Evolutionary conservation across 2,329 filamentous ascomycete species (phyloP).

Genomic region (Exserohilum turcica): DNA sequence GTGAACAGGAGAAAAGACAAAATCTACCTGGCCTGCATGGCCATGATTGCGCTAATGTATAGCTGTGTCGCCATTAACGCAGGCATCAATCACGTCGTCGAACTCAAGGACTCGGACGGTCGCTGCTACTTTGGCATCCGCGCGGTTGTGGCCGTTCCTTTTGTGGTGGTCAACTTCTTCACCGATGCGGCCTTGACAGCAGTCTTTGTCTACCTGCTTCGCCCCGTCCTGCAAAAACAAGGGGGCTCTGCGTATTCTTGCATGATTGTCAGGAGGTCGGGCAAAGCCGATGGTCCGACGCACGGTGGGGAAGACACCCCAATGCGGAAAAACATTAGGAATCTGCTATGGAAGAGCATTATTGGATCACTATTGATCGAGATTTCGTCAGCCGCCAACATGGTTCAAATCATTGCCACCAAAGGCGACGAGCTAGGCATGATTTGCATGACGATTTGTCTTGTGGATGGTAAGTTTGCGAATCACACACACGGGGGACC

Average conservation of each 20-base stretch:
- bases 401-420: constrained; percentile 40
- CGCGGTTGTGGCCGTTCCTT: constrained; percentile 39
- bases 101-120: constrained; percentile 31
- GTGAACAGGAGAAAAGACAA: constrained; percentile 38
- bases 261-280: not conserved
- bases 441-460: constrained; percentile 48
- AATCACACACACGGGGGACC: not conserved
- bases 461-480: constrained; percentile 41
- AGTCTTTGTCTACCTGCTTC: constrained; percentile 45
- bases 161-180: constrained; percentile 43
- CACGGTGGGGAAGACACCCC: constrained; percentile 10
- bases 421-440: constrained; percentile 44
- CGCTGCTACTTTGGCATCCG: constrained; percentile 48
- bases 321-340: constrained; percentile 27
- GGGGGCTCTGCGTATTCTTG: not conserved
- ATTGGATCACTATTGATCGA: constrained; percentile 43
- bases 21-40: constrained; percentile 40
- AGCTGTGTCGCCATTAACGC: constrained; percentile 28
- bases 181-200: constrained; percentile 44
- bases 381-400: constrained; percentile 45
- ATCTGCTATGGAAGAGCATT: constrained; percentile 34
- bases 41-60: constrained; percentile 29
- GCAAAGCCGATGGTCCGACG: not conserved
- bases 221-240: constrained; percentile 20
- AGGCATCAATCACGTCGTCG: constrained; percentile 37